Percentiles rank a stretch among this genome's conserved stretches.
These are phyloP conservation scores for Ambrosiella xylebori DNA, from an alignment of 2,329 filamentous ascomycete genomes.

Conservation along the genomic window DNA sequence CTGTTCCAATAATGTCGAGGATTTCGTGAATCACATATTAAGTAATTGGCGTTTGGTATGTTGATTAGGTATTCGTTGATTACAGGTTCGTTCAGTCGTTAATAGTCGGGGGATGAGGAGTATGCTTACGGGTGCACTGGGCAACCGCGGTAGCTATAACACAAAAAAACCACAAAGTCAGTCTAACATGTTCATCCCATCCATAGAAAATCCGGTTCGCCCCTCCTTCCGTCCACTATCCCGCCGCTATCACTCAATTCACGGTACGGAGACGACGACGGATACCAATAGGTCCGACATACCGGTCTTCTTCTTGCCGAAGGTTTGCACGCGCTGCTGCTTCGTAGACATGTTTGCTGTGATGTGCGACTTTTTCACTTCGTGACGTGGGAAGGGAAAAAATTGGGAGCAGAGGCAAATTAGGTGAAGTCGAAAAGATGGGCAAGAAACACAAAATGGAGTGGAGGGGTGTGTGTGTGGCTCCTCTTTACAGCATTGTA, in stretches of 20 bases:
- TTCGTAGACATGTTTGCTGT: slow-evolving; percentile 54
- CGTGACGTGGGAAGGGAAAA: slow-evolving; percentile 13
- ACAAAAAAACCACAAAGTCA: background rate
- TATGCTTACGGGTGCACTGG: slow-evolving; percentile 55
- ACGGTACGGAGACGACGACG: background rate
- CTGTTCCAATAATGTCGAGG: no score
- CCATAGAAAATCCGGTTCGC: background rate
- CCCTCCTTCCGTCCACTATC: background rate
- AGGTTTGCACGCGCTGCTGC: slow-evolving; percentile 83
- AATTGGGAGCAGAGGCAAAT: slow-evolving; percentile 13
- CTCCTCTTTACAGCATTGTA: slow-evolving; percentile 10
- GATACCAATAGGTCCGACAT: slow-evolving; percentile 4
- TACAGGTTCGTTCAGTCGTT: background rate
- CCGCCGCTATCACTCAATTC: background rate
- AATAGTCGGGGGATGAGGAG: background rate
- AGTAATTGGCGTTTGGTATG: background rate
- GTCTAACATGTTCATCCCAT: background rate
- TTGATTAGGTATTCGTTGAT: background rate
- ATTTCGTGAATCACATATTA: no score
- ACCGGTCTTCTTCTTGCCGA: slow-evolving; percentile 92
- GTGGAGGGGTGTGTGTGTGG: slow-evolving; percentile 10
- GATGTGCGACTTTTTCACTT: slow-evolving; percentile 16
- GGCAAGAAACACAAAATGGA: slow-evolving; percentile 12
- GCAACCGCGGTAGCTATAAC: slow-evolving; percentile 58
- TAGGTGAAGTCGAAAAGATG: slow-evolving; percentile 13